phyloP scores from a whole-genome alignment of 2,329 filamentous ascomycete species.

The Neofusicoccum parvum region DNA sequence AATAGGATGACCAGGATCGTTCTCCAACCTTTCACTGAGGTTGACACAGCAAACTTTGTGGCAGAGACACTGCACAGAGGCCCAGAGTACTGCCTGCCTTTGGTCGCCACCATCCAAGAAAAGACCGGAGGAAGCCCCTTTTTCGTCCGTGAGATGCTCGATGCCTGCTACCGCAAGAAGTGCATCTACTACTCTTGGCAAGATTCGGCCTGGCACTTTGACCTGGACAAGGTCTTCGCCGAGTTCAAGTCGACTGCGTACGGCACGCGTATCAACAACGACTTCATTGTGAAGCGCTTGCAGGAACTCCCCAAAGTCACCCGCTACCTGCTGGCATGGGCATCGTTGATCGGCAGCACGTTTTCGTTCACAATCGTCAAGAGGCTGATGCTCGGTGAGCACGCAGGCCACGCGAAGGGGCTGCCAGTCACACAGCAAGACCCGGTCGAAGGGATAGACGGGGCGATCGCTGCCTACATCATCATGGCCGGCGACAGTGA shows the following conservation, averaged over 20 bases:
- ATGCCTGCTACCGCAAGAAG: constrained; percentile 80
- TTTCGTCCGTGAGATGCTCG: constrained; percentile 88
- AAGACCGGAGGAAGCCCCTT: constrained; percentile 89
- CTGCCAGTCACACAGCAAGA: constrained; percentile 63
- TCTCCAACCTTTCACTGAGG: constrained; percentile 73
- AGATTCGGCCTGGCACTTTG: constrained; percentile 78
- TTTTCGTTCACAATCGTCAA: constrained; percentile 85
- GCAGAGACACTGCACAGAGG: constrained; percentile 75
- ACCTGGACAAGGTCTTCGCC: constrained; percentile 81
- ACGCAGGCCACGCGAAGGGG: constrained; percentile 47
- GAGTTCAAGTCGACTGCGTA: constrained; percentile 80
- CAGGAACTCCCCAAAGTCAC: constrained; percentile 73
- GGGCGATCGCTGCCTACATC: constrained; percentile 76
- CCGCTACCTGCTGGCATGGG: constrained; percentile 84
- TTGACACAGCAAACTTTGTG: constrained; percentile 81
- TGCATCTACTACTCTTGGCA: constrained; percentile 92
- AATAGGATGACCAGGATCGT: constrained; percentile 51
- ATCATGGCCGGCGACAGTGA: constrained; percentile 81
- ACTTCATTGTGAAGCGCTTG: constrained; percentile 78
- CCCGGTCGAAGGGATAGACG: constrained; percentile 77
- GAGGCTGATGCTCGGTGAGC: constrained; percentile 73
- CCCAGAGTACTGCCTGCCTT: constrained; percentile 70
- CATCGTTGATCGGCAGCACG: constrained; percentile 74
- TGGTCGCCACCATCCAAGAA: constrained; percentile 84
- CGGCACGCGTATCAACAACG: constrained; percentile 77